Conservation (phyloP, 257 asterid species). For the Solanum peruvianum region DNA sequence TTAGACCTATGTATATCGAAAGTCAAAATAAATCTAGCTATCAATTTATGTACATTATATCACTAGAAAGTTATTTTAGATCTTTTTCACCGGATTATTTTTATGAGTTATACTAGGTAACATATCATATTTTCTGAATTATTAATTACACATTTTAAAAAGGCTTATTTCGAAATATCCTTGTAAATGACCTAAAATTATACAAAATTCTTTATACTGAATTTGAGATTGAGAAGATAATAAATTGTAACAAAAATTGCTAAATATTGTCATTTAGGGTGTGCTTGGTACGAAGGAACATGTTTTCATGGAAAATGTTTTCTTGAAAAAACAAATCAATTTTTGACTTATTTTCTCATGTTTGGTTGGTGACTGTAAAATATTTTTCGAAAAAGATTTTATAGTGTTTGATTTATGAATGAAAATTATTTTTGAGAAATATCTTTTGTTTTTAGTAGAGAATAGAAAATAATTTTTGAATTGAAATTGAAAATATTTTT, state of each 20-base stretch:
- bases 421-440: too few relatives aligned
- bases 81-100: background rate
- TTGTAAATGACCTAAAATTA: too few relatives aligned
- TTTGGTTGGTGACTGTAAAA: too few relatives aligned
- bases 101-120: background rate
- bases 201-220: background rate
- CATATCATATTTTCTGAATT: background rate
- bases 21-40: background rate
- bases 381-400: too few relatives aligned
- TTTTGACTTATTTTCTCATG: too few relatives aligned
- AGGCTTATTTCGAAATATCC: background rate
- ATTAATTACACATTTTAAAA: background rate
- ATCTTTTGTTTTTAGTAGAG: too few relatives aligned
- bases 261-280: background rate
- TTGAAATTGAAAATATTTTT: too few relatives aligned
- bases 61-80: background rate
- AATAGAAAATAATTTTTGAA: too few relatives aligned
- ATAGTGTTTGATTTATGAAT: too few relatives aligned
- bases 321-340: too few relatives aligned
- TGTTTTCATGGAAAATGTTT: too few relatives aligned
- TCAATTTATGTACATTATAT: background rate
- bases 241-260: background rate
- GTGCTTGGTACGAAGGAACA: too few relatives aligned
- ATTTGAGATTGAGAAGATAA: background rate
- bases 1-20: background rate